These are phyloP conservation scores for Kwoniella mangroviensis DNA, from an alignment of 768 basidiomycete genomes.

Conservation along the genomic window DNA sequence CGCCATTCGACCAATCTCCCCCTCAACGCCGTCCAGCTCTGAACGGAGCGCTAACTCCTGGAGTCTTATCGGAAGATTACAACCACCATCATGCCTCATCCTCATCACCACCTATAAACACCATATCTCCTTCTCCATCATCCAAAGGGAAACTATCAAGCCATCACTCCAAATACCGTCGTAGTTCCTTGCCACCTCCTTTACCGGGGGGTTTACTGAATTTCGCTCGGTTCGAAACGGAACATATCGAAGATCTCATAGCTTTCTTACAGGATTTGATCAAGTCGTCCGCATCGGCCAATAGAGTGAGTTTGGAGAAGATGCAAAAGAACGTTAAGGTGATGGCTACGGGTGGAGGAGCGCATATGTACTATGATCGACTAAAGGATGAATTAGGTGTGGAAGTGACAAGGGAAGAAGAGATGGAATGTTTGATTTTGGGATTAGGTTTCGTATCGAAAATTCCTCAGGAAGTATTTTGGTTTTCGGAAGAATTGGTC, in stretches of 20 bases:
- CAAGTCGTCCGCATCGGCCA: constrained; percentile 78
- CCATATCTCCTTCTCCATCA: constrained; percentile 2
- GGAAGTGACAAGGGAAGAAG: constrained; percentile 88
- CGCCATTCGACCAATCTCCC: constrained; percentile 33
- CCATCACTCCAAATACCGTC: constrained; percentile 68
- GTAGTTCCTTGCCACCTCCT: constrained; percentile 73
- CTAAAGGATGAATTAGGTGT: constrained; percentile 76
- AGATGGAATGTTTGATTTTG: constrained; percentile 98
- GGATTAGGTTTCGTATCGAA: constrained; percentile 94
- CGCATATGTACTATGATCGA: constrained; percentile 87
- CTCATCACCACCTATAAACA: constrained; percentile 4
- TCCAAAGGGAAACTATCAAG: background rate
- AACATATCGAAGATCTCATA: constrained; percentile 80
- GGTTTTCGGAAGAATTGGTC: constrained; percentile 96
- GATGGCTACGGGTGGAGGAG: constrained; percentile 97
- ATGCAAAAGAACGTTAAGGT: constrained; percentile 94
- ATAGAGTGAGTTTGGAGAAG: constrained; percentile 82
- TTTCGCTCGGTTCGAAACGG: constrained; percentile 95
- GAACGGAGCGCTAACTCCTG: constrained; percentile 55
- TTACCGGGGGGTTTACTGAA: constrained; percentile 96
- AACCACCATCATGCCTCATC: background rate
- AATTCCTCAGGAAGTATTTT: constrained; percentile 97
- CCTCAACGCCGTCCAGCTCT: constrained; percentile 36
- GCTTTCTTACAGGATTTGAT: constrained; percentile 86
- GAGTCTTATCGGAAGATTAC: constrained; percentile 22